A percentile compares a stretch with the other conserved stretches of the same genome.
Evolutionary conservation across 1,284 basidiomycete genomes (phyloP).

Genomic region (Psilocybe mexicana): DNA sequence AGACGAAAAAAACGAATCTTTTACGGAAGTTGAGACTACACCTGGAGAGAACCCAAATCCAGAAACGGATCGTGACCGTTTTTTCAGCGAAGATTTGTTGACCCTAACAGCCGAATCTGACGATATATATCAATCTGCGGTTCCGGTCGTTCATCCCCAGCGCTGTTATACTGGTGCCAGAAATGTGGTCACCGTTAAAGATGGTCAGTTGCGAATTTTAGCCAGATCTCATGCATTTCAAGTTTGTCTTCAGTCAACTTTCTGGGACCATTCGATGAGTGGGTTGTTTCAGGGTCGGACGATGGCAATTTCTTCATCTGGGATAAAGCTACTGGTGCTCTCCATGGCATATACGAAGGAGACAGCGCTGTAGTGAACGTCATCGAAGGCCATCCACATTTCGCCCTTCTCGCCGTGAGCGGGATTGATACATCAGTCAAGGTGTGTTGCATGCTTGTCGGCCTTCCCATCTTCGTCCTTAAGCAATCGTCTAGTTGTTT

Average conservation of each 20-base stretch:
- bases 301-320: slow-evolving; percentile 88
- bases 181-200: slow-evolving; percentile 89
- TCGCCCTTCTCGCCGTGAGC: slow-evolving; percentile 81
- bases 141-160: slow-evolving; percentile 72
- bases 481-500: slow-evolving; percentile 45
- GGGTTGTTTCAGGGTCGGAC: slow-evolving; percentile 86
- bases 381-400: slow-evolving; percentile 81
- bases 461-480: neutral
- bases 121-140: slow-evolving; percentile 28
- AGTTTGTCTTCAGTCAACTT: slow-evolving; percentile 67
- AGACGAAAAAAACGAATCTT: neutral
- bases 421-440: slow-evolving; percentile 92
- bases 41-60: neutral
- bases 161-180: slow-evolving; percentile 70
- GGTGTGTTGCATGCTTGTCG: slow-evolving; percentile 38
- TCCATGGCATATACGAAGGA: slow-evolving; percentile 83
- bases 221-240: neutral
- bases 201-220: slow-evolving; percentile 56
- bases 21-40: neutral
- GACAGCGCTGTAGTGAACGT: slow-evolving; percentile 85
- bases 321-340: slow-evolving; percentile 65
- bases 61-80: neutral
- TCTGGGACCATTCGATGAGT: slow-evolving; percentile 76
- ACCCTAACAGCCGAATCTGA: neutral
- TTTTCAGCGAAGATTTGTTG: neutral